Evolutionary conservation across 2,329 filamentous ascomycete species (phyloP), one percentile per base, ranked within the genome.

Genomic region (Alternaria metachromatica): DNA sequence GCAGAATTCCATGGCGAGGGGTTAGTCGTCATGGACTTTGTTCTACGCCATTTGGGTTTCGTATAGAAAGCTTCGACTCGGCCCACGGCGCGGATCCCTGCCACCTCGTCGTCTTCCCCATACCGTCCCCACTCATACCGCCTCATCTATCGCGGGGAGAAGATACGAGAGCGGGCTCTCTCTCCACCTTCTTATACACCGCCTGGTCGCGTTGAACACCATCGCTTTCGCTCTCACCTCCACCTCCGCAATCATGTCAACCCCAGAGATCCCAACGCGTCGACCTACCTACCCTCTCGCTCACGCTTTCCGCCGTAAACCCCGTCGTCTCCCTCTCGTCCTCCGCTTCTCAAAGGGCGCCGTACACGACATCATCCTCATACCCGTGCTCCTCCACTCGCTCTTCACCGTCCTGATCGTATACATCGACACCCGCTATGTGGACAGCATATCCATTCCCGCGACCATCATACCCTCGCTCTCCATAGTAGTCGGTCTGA

Each of bases 401-500:
- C 60, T 86, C 37, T 88, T 89, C 70, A 86, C 88, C 5, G 85
- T 84, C 1, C 75, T 88, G 3, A 82, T 90, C 57, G 86, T 89
- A 28, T 88, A 84, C 69, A 76, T 89, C 60, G 87, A 90, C 73
- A 74, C 70, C 3, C 81, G 81, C 56, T 81, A 84, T 70, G 82
- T 86, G 63, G 77, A 77, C 15, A 76, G 84, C 57, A 81, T 89
- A 33, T 85, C 83, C 43, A 82, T 90, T 37, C 88, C 88, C 9
- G 82, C 83, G 51, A 86, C 82, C 67, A 89, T 90, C 65, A 87
- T 90, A 48, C 88, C 88, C 2, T 87, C 84, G 13, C 80, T 90
- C 2, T 88, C 86, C 33, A 90, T 90, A 60, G 88, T 90, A 55
- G 88, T 90, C 3, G 88, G 88, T 71, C 76, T 90, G 44, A 89